Evolutionary conservation across 257 asterid genomes (phyloP), one percentile per base, ranked within the genome.

Genomic region (Nicotiana otophora): DNA sequence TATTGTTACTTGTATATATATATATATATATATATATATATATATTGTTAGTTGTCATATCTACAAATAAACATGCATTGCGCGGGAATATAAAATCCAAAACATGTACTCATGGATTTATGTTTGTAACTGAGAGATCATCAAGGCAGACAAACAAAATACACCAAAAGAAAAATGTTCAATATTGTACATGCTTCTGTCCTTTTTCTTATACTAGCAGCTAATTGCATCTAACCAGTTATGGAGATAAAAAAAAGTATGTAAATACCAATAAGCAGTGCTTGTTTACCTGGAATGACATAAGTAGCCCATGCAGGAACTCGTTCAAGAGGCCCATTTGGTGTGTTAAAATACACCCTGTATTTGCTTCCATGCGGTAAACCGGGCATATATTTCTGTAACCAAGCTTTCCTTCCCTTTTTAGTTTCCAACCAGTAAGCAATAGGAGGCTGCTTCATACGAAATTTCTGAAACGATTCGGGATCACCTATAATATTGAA

Each of bases 231-330:
- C 51, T 15, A 75, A 75, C 63, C 62, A 15, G 63, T 48, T 74
- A 48, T 48, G 80, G 62, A 74, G 15, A 23, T 74, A 53, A 48
- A 48, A n/a, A 14, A 26, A 36, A 83, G 86, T 85, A 88, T 72
- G 64, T 81, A 81, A 84, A 5, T 55, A 82, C 63, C 80, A 83
- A 58, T 81, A 87, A 87, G 66, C 83, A 66, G 65, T 55, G 87
- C 79, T 76, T 76, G 63, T 81, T 83, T 81, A 95, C 98, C 98
- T 89, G 98, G 98, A 88, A 90, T 85, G 64, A 96, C 99, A 70
- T 92, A 94, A 67, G 96, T 93, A 87, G 99, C 99, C 98, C 99
- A 96, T 83, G 99, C 98, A 87, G 98, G 98, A 65, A 96, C 97
- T 77, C 99, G 93, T 88, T 96, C 99, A 70, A 96, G 88, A 78